Percentiles rank a stretch among this genome's conserved stretches.
These are phyloP conservation scores for Porcisia hertigi DNA, from an alignment of 208 protist genomes.

Conservation along the genomic window DNA sequence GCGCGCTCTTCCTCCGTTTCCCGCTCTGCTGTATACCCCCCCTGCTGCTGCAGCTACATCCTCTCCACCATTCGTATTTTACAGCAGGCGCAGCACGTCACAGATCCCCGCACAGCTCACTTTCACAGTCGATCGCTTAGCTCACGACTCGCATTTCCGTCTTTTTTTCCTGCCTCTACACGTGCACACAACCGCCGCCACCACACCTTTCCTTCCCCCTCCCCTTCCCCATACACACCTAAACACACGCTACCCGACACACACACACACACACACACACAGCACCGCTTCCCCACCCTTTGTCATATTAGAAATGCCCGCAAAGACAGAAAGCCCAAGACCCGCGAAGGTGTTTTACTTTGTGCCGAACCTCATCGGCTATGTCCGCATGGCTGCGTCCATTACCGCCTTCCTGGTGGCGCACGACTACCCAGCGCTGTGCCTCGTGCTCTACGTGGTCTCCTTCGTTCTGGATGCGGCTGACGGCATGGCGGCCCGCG, in stretches of 20 bases:
- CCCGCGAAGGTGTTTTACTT: constrained; percentile 60
- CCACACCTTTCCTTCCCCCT: too few species aligned
- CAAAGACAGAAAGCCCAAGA: constrained; percentile 10
- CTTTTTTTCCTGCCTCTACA: background rate
- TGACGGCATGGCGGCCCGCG: constrained; percentile 90
- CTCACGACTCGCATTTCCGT: background rate
- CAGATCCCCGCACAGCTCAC: background rate
- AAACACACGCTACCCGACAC: too few species aligned
- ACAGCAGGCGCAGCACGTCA: background rate
- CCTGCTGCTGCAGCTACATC: background rate
- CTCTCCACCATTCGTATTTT: background rate
- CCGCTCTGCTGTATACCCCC: too few species aligned
- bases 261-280: background rate
- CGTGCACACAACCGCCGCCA: too few species aligned
- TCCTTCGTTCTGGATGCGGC: constrained; percentile 90
- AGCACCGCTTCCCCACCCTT: background rate
- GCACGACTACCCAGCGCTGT: constrained; percentile 63
- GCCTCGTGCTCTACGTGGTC: constrained; percentile 75
- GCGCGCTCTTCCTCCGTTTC: background rate
- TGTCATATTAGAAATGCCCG: background rate
- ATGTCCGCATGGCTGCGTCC: constrained; percentile 70
- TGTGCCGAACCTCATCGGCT: constrained; percentile 94
- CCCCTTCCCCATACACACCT: background rate
- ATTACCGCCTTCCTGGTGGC: constrained; percentile 75
- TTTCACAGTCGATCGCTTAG: too few species aligned